Evolutionary conservation across 1,139 yeast genomes (phyloP).

Genomic region (Candida freyschussii): DNA sequence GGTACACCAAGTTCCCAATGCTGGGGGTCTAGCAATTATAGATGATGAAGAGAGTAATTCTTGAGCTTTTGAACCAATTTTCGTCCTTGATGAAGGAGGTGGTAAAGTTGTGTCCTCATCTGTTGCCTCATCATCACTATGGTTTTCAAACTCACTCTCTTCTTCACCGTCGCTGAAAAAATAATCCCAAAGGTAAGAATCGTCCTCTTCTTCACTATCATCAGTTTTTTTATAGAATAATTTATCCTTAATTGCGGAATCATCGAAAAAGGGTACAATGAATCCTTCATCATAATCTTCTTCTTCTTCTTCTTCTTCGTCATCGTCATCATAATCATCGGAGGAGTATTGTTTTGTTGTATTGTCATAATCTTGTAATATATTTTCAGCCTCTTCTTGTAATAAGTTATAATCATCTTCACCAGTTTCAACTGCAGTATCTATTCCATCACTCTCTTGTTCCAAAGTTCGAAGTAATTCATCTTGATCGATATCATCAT

Average conservation of each 20-base stretch:
- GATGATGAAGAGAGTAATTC: conserved; percentile 84
- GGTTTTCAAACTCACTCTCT: conserved; percentile 27
- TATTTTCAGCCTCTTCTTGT: conserved; percentile 43
- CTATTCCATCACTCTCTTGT: conserved; percentile 45
- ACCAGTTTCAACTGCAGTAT: conserved; percentile 46
- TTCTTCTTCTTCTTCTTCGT: conserved; percentile 22
- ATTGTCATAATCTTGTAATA: conserved; percentile 33
- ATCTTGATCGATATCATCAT: conserved; percentile 70
- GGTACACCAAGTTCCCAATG: conserved; percentile 89
- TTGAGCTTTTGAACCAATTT: conserved; percentile 69
- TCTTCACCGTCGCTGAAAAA: conserved; percentile 39
- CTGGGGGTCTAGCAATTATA: conserved; percentile 85
- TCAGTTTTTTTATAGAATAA: conserved; percentile 10
- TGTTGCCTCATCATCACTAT: conserved; percentile 71
- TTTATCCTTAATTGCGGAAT: conserved; percentile 24
- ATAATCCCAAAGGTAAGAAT: conserved; percentile 49
- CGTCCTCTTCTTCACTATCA: conserved; percentile 24
- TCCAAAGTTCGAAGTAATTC: conserved; percentile 64
- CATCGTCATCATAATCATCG: conserved; percentile 25
- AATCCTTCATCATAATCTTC: conserved; percentile 28
- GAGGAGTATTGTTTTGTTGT: too few species aligned
- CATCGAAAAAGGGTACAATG: conserved; percentile 27
- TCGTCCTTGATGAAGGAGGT: conserved; percentile 50
- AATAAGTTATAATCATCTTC: conserved; percentile 53
- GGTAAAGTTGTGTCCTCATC: conserved; percentile 84